A percentile compares a stretch with the other conserved stretches of the same genome.
These are phyloP conservation scores for Spiromastix sp. DNA, from an alignment of 2,329 filamentous ascomycete species.

Conservation along the genomic window DNA sequence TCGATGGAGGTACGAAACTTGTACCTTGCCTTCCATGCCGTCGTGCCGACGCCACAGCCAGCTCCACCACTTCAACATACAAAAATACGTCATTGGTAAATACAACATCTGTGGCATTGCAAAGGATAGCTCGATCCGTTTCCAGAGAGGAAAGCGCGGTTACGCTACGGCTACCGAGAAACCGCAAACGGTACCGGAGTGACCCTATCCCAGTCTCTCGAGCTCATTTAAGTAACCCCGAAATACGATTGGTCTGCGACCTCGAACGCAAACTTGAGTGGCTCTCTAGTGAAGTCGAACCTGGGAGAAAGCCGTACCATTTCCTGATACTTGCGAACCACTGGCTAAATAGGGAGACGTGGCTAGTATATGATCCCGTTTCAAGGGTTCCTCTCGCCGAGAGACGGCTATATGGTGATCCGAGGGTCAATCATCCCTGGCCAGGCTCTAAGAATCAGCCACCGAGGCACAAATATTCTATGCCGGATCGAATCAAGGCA, in stretches of 20 bases:
- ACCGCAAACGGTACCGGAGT: neutral
- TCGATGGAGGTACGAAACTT: too few species aligned
- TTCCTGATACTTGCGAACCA: slow-evolving; percentile 31
- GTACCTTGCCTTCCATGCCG: too few species aligned
- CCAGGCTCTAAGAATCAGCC: slow-evolving; percentile 12
- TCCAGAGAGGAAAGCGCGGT: neutral
- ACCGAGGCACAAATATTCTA: slow-evolving; percentile 19
- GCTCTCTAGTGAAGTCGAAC: slow-evolving; percentile 27
- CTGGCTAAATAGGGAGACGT: slow-evolving; percentile 32
- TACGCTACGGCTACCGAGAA: neutral
- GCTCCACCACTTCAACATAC: neutral
- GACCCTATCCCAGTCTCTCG: slow-evolving; percentile 1
- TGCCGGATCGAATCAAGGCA: slow-evolving; percentile 11
- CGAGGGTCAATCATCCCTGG: slow-evolving; percentile 24
- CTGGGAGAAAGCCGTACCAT: slow-evolving; percentile 30
- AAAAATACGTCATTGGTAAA: neutral
- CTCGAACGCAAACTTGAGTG: slow-evolving; percentile 29
- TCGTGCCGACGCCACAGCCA: neutral
- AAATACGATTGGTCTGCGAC: slow-evolving; percentile 24
- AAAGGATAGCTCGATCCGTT: neutral
- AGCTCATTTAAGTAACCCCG: slow-evolving; percentile 21
- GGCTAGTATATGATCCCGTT: slow-evolving; percentile 29
- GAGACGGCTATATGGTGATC: slow-evolving; percentile 25
- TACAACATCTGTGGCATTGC: neutral
- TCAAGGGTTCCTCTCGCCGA: slow-evolving; percentile 23